phyloP scores from a whole-genome alignment of 2,329 filamentous ascomycete species.

The Microdochium trichocladiopsis region DNA sequence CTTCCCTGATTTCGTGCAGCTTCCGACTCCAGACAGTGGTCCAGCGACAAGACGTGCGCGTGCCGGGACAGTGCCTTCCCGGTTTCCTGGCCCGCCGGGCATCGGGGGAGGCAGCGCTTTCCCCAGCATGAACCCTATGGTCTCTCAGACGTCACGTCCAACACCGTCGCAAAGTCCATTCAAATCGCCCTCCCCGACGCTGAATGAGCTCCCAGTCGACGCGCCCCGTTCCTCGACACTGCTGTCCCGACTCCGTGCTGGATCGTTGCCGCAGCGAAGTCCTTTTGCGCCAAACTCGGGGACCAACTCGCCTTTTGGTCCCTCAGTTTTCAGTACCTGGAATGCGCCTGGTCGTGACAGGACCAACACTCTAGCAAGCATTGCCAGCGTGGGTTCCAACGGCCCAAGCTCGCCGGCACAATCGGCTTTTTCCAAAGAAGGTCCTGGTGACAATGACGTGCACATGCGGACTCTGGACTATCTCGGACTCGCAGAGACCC shows the following conservation, averaged over 20 bases:
- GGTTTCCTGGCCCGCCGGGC: constrained; percentile 73
- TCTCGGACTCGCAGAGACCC: constrained; percentile 87
- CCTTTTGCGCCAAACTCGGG: constrained; percentile 53
- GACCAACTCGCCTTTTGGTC: constrained; percentile 67
- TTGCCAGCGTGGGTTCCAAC: constrained; percentile 84
- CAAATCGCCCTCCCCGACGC: constrained; percentile 56
- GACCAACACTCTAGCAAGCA: constrained; percentile 75
- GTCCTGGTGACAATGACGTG: constrained; percentile 78
- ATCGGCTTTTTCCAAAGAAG: constrained; percentile 80
- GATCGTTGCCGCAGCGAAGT: constrained; percentile 86
- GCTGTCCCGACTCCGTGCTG: constrained; percentile 79
- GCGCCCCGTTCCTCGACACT: constrained; percentile 59
- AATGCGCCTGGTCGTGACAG: constrained; percentile 65
- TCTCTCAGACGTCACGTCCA: constrained; percentile 74
- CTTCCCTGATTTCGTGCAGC: constrained; percentile 81
- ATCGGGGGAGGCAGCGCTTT: constrained; percentile 42
- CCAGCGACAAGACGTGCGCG: constrained; percentile 72
- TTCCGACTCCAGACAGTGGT: constrained; percentile 58
- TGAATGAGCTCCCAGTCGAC: constrained; percentile 36
- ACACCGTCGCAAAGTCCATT: constrained; percentile 86
- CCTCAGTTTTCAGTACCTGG: constrained; percentile 88
- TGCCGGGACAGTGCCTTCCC: constrained; percentile 92
- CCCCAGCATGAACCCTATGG: constrained; percentile 45
- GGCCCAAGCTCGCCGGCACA: constrained; percentile 81
- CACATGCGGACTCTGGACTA: constrained; percentile 90